Evolutionary conservation across 495 filamentous ascomycete genomes (phyloP), one percentile per base, ranked within the genome.

Genomic region (Tirmania nivea): DNA sequence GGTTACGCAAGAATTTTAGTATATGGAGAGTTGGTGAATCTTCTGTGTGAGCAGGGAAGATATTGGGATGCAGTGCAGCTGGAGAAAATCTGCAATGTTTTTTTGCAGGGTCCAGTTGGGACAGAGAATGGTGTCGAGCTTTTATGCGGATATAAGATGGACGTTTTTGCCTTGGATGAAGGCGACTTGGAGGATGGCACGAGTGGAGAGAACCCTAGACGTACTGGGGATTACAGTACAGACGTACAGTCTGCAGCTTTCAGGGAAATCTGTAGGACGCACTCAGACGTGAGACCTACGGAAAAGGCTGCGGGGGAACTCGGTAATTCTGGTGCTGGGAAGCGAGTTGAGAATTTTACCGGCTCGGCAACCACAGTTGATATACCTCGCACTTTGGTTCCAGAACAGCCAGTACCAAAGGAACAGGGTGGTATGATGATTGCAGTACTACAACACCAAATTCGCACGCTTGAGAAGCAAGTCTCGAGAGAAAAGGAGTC

Each of bases 111-210:
- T 14, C 39, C 14, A 14, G 35, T 58, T 19, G 21, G 50, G 12
- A 51, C 34, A 34, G 61, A 58, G 2, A 60, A 59, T 39, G 60
- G 61, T 35, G 52, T 63, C 36, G 56, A 55, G 6, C 54, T 66
- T n/a, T 35, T 66, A 6, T 66, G 63, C 53, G 63, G 63, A 21
- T 66, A 66, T 54, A 55, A 63, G 54, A 61, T 66, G 63, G 56
- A 57, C 16, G 60, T 57, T 31, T 66, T 66, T 51, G 54, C 57
- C 14, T 19, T 45, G 39, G 39, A 45, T 8, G 39, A 45, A 19
- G 17, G 39, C 0, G 39, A 45, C 14, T 19, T 45, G 39, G 14
- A 14, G 3, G 4, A 14, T 2, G 39, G 39, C 1, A 19, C 39
- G 14, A 19, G 14, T 14, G 3, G 39, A 8, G 14, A 14, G 39